Base-by-base conservation (phyloP, 1,284 basidiomycete genomes). In the Puccinia hordei region DNA sequence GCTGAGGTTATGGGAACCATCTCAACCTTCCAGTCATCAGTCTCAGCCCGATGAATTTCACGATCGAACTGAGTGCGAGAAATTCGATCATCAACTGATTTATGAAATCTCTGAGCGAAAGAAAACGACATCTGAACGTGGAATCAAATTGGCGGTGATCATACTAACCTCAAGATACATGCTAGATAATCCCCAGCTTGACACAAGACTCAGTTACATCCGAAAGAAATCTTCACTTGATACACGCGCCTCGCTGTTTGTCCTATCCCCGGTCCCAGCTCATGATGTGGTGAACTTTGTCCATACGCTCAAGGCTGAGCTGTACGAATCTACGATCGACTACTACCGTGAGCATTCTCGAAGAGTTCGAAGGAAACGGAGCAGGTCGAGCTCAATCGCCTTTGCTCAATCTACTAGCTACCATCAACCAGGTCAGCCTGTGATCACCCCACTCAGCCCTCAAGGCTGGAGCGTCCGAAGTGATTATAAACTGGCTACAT, bases 381-480 rank as follows among this genome's bases (percentile, higher is more conserved):
- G 93, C 81, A 88, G 92, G 30, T 90, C 83, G 91, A 79, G 85
- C 17, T 84, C 85, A 88, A 90, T 0, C 89, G 91, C 83, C 84
- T 87, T 44, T 81, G 86, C 12, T 87, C 88, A 15, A 85, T 88
- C 0, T 89, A 89, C 83, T 86, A 86, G 22, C 86, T 87, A 81
- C 87, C 89, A 71, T 57, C 75, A 17, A 61, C 68, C 85, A 88
- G 15, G 86, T 65, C 68, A 83, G 51, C 80, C 83, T 35, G 41
- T 51, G n/a, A 84, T 87, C 55, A 84, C 91, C 33, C 90, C 91
- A 0, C 86, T 98, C 8, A 88, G 91, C 22, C 89, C 92, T 0
- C 92, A 94, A 85, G 95, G 96, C 0, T 98, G 96, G 95, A 92
- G 91, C 0, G 93, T 96, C n/a, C 88, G 96, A 27, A 95, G 96